These are phyloP conservation scores for Gossypium ekmanianum DNA, from an alignment of 345 rosid species.

Conservation along the genomic window DNA sequence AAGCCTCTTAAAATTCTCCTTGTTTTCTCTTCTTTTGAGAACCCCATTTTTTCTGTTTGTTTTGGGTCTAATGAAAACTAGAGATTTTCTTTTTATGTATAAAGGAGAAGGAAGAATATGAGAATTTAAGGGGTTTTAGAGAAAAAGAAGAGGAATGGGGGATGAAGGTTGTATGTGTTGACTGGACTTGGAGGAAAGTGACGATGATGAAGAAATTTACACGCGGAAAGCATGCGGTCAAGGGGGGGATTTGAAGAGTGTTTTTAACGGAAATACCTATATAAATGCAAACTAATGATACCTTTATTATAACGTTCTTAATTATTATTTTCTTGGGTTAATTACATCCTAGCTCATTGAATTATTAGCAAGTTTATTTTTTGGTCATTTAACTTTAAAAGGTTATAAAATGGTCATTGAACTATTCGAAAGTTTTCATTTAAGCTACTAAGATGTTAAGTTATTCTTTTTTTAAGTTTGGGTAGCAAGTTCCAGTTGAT, in stretches of 20 bases:
- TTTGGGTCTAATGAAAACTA: not conserved
- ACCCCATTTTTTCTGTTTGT: slow-evolving; percentile 44
- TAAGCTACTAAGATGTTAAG: too few relatives aligned
- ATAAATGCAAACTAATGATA: not conserved
- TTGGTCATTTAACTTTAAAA: too few relatives aligned
- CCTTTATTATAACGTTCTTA: too few relatives aligned
- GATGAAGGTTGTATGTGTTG: slow-evolving; percentile 11
- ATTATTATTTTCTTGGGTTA: not conserved
- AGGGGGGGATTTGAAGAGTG: not conserved
- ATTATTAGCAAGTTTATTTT: too few relatives aligned
- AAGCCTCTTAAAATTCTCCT: slow-evolving; percentile 47
- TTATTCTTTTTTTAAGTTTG: too few relatives aligned
- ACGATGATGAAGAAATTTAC: slow-evolving; percentile 16
- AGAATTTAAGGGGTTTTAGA: not conserved
- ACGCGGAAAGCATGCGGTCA: slow-evolving; percentile 12
- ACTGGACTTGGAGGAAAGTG: slow-evolving; percentile 11
- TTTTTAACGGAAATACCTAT: slow-evolving; percentile 11
- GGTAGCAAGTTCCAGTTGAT: too few relatives aligned
- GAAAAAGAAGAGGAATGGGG: not conserved
- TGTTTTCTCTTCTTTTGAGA: slow-evolving; percentile 57
- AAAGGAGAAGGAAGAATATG: slow-evolving; percentile 1
- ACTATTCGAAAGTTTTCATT: too few relatives aligned
- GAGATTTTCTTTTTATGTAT: slow-evolving; percentile 4
- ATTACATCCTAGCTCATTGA: too few relatives aligned
- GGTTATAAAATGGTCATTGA: too few relatives aligned